Evolutionary conservation across 2,329 filamentous ascomycete species (phyloP), one percentile per base, ranked within the genome.

Genomic region (Colletotrichum filicis): DNA sequence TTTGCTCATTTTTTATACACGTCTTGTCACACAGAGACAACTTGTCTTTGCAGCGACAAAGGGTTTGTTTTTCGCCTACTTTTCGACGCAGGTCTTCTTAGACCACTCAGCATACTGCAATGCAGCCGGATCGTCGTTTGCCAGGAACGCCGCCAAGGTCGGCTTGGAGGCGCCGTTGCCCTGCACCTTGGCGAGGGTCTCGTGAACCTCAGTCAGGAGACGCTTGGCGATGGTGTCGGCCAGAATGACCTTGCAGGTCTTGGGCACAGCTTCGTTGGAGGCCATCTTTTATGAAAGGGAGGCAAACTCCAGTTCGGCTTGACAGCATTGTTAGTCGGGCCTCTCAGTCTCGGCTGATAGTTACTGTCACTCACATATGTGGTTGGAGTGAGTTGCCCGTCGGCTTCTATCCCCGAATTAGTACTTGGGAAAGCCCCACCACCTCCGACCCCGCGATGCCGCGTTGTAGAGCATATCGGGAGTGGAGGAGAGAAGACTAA

Each of bases 41-140:
- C 22, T 46, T 35, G 42, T 60, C 22, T 66, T 35, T 55, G 42
- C 46, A 52, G 35, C 37, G 42, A 63, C 42, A n/a, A 53, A 68
- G 32, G 37, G 37, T 42, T 42, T 42, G 37, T 60, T 30, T 42
- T 42, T 49, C 30, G 84, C 93, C 92, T 88, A 98, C 95, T 98
- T 97, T 83, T 98, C 96, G 83, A 92, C 90, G 83, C 95, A 98
- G 4, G 97, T 98, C 89, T 97, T 98, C 83, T 95, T 94, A 53
- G 96, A 98, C 94, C 95, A 98, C 83, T 98, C 94, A 67, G 97
- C 97, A 82, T 99, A 98, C 86, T 97, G 95, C 78, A 94, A 88
- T 37, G 96, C 96, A 52, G 95, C 94, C 35, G 95, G 95, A 84
- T 99, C 97, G 76, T 90, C 90, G 83, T 98, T 98, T 77, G 96